Evolutionary conservation across 768 basidiomycete species (phyloP).

Genomic region (Hericium rajendrae): DNA sequence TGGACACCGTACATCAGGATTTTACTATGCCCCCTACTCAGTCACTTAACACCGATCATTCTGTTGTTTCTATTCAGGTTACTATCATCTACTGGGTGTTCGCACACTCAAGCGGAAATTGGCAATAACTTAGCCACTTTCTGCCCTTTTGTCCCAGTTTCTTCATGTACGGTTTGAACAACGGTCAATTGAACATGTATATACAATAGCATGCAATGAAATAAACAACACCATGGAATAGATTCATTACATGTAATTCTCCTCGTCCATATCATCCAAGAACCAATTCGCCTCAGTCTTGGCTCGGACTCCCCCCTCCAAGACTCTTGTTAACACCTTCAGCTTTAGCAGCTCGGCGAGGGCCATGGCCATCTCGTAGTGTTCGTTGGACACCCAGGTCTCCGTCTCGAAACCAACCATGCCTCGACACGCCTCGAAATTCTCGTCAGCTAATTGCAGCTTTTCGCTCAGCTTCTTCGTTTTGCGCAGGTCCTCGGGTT

Average conservation of each 20-base stretch:
- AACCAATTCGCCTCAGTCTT: slow-evolving; percentile 32
- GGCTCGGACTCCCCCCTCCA: slow-evolving; percentile 26
- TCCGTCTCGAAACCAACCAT: slow-evolving; percentile 16
- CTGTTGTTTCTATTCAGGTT: no score
- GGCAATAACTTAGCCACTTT: no score
- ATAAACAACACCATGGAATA: no score
- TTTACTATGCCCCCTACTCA: no score
- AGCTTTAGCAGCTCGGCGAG: slow-evolving; percentile 26
- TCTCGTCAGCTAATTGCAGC: slow-evolving; percentile 23
- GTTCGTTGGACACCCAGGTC: slow-evolving; percentile 33
- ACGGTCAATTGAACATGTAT: no score
- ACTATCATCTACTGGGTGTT: no score
- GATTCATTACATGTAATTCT: slow-evolving; percentile 30
- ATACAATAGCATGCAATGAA: no score
- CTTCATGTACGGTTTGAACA: no score
- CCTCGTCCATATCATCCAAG: slow-evolving; percentile 41
- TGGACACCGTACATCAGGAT: no score
- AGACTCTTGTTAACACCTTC: slow-evolving; percentile 19
- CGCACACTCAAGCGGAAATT: no score
- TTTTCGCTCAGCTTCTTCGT: slow-evolving; percentile 28
- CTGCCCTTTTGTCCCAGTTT: no score
- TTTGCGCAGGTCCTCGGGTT: slow-evolving; percentile 33
- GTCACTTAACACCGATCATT: no score
- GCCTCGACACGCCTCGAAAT: slow-evolving; percentile 20
- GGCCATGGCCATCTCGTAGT: slow-evolving; percentile 32